phyloP scores from a whole-genome alignment of 768 basidiomycete genomes.

The Podaxis sp. region DNA sequence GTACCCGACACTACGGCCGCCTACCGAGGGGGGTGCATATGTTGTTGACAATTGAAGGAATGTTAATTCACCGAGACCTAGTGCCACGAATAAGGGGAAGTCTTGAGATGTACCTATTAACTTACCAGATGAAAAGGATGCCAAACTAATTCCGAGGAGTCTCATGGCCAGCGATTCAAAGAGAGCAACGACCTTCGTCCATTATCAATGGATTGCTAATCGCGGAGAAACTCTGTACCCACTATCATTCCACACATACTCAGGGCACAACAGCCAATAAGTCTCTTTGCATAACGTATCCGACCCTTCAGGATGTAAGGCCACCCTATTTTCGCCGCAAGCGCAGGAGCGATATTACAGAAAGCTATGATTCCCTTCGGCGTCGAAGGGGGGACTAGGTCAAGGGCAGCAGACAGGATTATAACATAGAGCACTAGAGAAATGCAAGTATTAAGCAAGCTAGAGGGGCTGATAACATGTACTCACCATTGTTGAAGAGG shows the following conservation, averaged over 20 bases:
- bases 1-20: constrained; percentile 81
- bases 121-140: constrained; percentile 83
- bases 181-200: constrained; percentile 67
- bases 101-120: constrained; percentile 1
- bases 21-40: constrained; percentile 64
- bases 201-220: not conserved
- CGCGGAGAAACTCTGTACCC: constrained; percentile 28
- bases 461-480: not conserved
- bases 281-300: constrained; percentile 75
- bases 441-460: constrained; percentile 1
- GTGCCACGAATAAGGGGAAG: not conserved
- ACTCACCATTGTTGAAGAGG: constrained; percentile 84
- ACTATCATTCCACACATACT: constrained; percentile 89
- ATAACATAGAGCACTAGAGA: constrained; percentile 87
- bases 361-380: constrained; percentile 95
- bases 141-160: constrained; percentile 74
- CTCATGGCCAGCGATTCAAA: constrained; percentile 67
- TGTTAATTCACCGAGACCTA: constrained; percentile 91
- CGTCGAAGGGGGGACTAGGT: constrained; percentile 87
- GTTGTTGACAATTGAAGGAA: constrained; percentile 92
- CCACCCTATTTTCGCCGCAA: constrained; percentile 88
- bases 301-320: constrained; percentile 87
- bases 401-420: constrained; percentile 93
- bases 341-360: constrained; percentile 89
- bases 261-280: constrained; percentile 72